Conservation (phyloP, 805 yeast genomes). For the Candida succiphila region DNA sequence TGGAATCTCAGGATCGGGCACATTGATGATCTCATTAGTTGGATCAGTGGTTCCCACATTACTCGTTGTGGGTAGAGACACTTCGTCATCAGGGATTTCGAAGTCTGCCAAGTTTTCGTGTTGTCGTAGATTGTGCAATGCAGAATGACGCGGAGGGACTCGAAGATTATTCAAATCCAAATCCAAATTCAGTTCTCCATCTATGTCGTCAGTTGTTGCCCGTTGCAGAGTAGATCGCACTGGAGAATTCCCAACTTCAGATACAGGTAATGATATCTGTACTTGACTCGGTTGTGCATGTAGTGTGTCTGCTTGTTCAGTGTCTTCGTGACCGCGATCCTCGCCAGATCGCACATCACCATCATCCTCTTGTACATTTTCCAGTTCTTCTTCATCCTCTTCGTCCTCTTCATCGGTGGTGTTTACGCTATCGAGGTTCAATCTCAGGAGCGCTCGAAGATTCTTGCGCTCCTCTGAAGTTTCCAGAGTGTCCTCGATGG, state of each 20-base stretch:
- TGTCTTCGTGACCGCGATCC: not conserved
- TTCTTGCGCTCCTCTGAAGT: constrained; percentile 5
- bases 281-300: too few species aligned
- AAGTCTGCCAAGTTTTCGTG: too few species aligned
- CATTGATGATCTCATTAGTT: not conserved
- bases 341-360: not conserved
- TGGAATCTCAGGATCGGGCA: too few species aligned
- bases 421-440: constrained; percentile 8
- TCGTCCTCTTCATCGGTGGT: constrained; percentile 9
- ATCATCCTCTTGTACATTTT: not conserved
- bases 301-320: not conserved
- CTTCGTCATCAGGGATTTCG: too few species aligned
- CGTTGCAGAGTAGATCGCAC: too few species aligned
- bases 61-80: not conserved
- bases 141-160: too few species aligned
- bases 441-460: constrained; percentile 6
- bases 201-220: too few species aligned
- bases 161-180: too few species aligned
- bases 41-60: not conserved
- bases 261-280: too few species aligned
- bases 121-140: too few species aligned
- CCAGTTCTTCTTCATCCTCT: constrained; percentile 3
- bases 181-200: too few species aligned
- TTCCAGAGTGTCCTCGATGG: constrained; percentile 9
- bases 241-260: too few species aligned